Base-by-base conservation (phyloP, 257 asterid species). In the Lycium barbarum region DNA sequence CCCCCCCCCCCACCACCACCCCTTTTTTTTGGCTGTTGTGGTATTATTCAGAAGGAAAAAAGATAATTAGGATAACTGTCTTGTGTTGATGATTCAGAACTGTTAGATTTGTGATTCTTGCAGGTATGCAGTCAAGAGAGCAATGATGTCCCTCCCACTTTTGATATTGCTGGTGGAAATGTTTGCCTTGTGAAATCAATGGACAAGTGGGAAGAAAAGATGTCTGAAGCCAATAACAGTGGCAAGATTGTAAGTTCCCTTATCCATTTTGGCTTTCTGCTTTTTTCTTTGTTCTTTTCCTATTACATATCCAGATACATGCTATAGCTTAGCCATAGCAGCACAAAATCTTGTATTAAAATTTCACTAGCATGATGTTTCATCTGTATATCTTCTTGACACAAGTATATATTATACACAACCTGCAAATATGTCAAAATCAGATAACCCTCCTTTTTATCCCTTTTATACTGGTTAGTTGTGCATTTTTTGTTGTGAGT, bases 121-220 rank as follows among this genome's bases (percentile, higher is more conserved):
- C 86, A 86, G 89, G 22, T 63, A 43, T 63, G 89, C 80, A 84
- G 85, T 84, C 85, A 81, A 66, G 45, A 54, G 12, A 79, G 58
- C n/a, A 43, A 84, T 20, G 91, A 86, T 14, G 54, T 78, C 83
- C 63, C 35, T 53, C 67, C 73, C 71, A 71, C 83, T 66, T 38
- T 74, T 40, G 92, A 86, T 65, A 86, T 91, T 14, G 91, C 67
- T 12, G 85, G 92, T 70, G 90, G 90, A 70, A 90, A 89, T 62
- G 93, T 93, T 83, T 90, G 79, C 80, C 91, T 93, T 36, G 79
- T 93, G 83, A 91, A 89, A 47, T 88, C 92, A 43, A 87, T 86
- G 88, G 88, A 91, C 82, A 79, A 81, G 82, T 91, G 95, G 97
- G 95, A 93, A 43, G 85, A 88, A 83, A 91, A 88, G 91, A 89